These are phyloP conservation scores for Moringa oleifera DNA, from an alignment of 345 rosid genomes.

Conservation along the genomic window DNA sequence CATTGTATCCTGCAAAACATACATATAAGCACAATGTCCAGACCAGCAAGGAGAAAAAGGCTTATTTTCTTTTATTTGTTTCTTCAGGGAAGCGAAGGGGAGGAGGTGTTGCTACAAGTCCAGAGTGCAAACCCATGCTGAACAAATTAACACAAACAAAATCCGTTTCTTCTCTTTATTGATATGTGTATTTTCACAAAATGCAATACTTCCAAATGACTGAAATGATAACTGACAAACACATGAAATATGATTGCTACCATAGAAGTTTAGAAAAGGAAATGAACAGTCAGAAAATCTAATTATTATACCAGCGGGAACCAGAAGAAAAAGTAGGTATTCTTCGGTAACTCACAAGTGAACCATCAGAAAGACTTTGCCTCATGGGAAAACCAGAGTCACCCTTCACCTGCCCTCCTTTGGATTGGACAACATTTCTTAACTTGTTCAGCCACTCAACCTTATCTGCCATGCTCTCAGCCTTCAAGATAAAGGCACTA, in stretches of 20 bases:
- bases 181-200: too few species aligned
- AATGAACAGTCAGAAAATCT: not conserved
- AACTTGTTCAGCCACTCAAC: constrained; percentile 82
- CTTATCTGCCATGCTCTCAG: constrained; percentile 83
- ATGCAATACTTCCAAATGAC: not conserved
- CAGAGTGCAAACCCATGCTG: too few species aligned
- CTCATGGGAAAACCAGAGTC: constrained; percentile 57
- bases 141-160: too few species aligned
- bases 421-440: constrained; percentile 55
- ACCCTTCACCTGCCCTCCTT: constrained; percentile 60
- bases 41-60: not conserved
- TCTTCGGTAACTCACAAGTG: constrained; percentile 66
- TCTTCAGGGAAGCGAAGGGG: too few species aligned
- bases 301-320: too few species aligned
- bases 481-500: constrained; percentile 75
- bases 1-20: constrained; percentile 68
- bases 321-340: not conserved
- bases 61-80: too few species aligned
- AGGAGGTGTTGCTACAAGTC: too few species aligned
- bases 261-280: too few species aligned
- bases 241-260: not conserved
- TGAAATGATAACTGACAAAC: not conserved
- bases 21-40: not conserved
- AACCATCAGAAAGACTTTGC: constrained; percentile 96
- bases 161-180: too few species aligned